A percentile compares a stretch with the other conserved stretches of the same genome.
These are phyloP conservation scores for Dalechampia spathulata DNA, from an alignment of 441 rosid genomes.

Conservation along the genomic window DNA sequence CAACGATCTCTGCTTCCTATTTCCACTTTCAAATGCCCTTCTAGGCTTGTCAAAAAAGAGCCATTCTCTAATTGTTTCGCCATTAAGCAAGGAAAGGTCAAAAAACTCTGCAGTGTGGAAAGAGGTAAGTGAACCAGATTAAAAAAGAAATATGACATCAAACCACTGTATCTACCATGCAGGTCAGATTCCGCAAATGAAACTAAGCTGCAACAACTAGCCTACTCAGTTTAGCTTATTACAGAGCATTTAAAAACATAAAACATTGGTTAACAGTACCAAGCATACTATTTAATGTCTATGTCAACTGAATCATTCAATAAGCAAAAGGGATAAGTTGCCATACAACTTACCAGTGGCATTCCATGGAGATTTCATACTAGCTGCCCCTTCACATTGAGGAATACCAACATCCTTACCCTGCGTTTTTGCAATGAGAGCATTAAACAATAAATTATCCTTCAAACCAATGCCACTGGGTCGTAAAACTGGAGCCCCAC, in stretches of 20 bases:
- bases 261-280: no score
- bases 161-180: no score
- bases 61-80: constrained; percentile 95
- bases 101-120: constrained; percentile 63
- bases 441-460: constrained; percentile 72
- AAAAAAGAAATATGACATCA: not conserved
- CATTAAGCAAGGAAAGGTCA: constrained; percentile 67
- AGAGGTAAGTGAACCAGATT: constrained; percentile 1
- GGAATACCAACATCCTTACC: constrained; percentile 91
- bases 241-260: not conserved
- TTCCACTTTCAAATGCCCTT: constrained; percentile 91
- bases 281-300: constrained; percentile 3
- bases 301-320: not conserved
- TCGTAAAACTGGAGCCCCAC: constrained; percentile 72
- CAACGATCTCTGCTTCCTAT: constrained; percentile 90
- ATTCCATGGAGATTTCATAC: constrained; percentile 90
- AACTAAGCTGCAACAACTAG: not conserved
- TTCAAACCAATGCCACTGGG: constrained; percentile 79
- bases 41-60: constrained; percentile 92
- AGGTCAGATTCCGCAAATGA: not conserved
- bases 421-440: constrained; percentile 59
- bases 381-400: constrained; percentile 93
- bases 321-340: not conserved
- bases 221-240: not conserved
- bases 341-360: constrained; percentile 54